Evolutionary conservation across 805 yeast genomes (phyloP).

Genomic region (Myxozyma monticola): DNA sequence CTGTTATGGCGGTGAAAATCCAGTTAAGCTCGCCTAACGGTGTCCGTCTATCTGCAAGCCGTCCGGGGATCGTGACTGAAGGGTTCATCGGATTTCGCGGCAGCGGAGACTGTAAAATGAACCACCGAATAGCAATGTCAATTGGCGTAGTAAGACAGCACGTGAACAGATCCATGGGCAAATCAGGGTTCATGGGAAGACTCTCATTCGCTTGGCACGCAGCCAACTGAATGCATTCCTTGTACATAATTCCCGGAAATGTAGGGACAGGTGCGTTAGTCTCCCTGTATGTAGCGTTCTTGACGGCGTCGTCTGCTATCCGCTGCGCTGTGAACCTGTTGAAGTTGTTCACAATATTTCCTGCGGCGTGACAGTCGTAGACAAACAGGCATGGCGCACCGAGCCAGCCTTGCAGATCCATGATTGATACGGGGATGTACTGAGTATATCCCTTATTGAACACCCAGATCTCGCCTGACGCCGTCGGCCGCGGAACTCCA

Average conservation of each 20-base stretch:
- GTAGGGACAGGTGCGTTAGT: conserved; percentile 2
- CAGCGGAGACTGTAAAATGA: conserved; percentile 65
- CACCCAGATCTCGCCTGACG: conserved; percentile 97
- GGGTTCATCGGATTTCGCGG: conserved; percentile 38
- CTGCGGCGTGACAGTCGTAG: conserved; percentile 92
- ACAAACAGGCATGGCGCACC: conserved; percentile 97
- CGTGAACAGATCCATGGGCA: conserved; percentile 95
- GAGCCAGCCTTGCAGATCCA: conserved; percentile 93
- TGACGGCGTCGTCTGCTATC: conserved; percentile 66
- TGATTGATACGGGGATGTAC: conserved; percentile 93
- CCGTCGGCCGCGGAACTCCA: conserved; percentile 97
- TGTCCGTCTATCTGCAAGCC: conserved; percentile 86
- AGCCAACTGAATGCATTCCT: conserved; percentile 89
- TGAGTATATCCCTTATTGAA: conserved; percentile 96
- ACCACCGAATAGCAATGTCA: conserved; percentile 89
- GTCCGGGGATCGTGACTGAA: conserved; percentile 78
- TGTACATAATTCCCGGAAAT: conserved; percentile 59
- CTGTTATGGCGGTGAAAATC: conserved; percentile 97
- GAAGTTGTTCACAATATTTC: conserved; percentile 86
- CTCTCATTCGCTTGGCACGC: conserved; percentile 86
- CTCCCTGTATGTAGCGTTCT: conserved; percentile 46
- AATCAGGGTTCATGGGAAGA: conserved; percentile 86
- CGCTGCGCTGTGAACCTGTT: conserved; percentile 86
- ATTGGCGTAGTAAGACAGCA: conserved; percentile 95
- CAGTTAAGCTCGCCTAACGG: conserved; percentile 95